phyloP scores from a whole-genome alignment of 352 stramenopile species.

The Phytophthora crassamura region DNA sequence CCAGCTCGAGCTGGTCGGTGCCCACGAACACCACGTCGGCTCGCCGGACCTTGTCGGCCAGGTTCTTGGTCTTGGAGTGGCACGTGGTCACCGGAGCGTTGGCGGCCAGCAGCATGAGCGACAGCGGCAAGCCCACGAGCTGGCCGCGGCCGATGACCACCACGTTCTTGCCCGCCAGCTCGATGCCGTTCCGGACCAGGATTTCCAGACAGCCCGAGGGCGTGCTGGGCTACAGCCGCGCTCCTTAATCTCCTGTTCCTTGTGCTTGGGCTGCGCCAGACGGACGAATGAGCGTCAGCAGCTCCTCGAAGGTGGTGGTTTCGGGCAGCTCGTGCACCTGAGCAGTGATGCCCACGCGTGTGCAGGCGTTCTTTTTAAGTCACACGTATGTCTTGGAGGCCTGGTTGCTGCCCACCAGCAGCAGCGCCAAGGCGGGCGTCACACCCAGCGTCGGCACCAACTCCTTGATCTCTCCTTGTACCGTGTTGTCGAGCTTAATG shows the following conservation, averaged over 20 bases:
- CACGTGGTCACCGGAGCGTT: conserved; percentile 98
- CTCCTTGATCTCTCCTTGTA: conserved; percentile 89
- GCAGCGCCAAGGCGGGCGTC: conserved; percentile 92
- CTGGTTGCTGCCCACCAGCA: conserved; percentile 93
- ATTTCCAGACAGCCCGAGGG: conserved; percentile 83
- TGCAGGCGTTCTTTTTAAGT: conserved; percentile 99
- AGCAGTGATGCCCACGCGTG: conserved; percentile 91
- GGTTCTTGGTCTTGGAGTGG: conserved; percentile 92
- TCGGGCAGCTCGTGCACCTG: conserved; percentile 77
- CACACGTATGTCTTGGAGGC: conserved; percentile 97
- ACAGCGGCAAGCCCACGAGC: conserved; percentile 97
- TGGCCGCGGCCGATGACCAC: conserved; percentile 97
- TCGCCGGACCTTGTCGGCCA: conserved; percentile 60
- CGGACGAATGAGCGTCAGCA: conserved; percentile 90
- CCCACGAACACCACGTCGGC: conserved; percentile 98
- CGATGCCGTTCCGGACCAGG: conserved; percentile 73
- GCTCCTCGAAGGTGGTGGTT: conserved; percentile 49
- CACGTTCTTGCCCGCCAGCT: conserved; percentile 95
- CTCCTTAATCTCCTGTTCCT: conserved; percentile 24
- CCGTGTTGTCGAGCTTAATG: too few species aligned
- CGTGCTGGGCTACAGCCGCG: conserved; percentile 92
- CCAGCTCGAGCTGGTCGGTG: conserved; percentile 93
- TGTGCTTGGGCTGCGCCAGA: conserved; percentile 58
- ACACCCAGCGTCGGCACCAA: conserved; percentile 58
- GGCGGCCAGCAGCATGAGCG: conserved; percentile 94